Conservation (phyloP, 2,329 filamentous ascomycete genomes). For the Fusarium abutilonis region DNA sequence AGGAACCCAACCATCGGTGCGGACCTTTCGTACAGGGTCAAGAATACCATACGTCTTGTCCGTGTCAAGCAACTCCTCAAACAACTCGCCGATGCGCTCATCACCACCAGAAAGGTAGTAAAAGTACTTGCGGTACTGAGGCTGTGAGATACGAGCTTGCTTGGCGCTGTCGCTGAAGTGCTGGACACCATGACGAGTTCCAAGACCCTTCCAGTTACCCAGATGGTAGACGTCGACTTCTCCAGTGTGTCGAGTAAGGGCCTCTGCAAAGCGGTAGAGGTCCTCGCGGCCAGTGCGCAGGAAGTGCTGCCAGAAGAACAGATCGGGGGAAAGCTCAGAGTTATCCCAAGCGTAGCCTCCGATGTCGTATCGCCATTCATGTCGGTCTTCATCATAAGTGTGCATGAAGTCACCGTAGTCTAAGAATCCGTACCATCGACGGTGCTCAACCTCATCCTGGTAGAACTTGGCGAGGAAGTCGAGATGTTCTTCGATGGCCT, state of each 20-base stretch:
- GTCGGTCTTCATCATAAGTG: slow-evolving; percentile 67
- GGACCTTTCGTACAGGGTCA: slow-evolving; percentile 68
- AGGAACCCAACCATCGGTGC: slow-evolving; percentile 61
- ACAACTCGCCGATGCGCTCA: slow-evolving; percentile 65
- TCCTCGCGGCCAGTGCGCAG: slow-evolving; percentile 66
- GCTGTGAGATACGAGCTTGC: slow-evolving; percentile 66
- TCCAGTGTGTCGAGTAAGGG: slow-evolving; percentile 65
- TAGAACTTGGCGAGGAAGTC: slow-evolving; percentile 68
- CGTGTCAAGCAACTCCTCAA: slow-evolving; percentile 61
- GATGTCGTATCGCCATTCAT: slow-evolving; percentile 70
- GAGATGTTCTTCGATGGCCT: slow-evolving; percentile 62
- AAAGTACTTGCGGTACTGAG: slow-evolving; percentile 63
- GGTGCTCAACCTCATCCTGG: slow-evolving; percentile 63
- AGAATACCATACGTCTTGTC: slow-evolving; percentile 63
- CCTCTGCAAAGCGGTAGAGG: slow-evolving; percentile 68
- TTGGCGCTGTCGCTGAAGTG: slow-evolving; percentile 70
- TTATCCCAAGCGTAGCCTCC: slow-evolving; percentile 74
- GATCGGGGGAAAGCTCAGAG: slow-evolving; percentile 68
- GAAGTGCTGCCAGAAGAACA: slow-evolving; percentile 72
- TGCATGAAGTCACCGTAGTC: slow-evolving; percentile 72
- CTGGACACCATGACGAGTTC: slow-evolving; percentile 70
- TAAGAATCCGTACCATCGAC: slow-evolving; percentile 71
- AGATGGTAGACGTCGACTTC: slow-evolving; percentile 72
- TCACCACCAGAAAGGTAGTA: slow-evolving; percentile 69
- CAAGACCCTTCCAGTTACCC: slow-evolving; percentile 66